These are phyloP conservation scores for Neoboletus magnificus DNA, from an alignment of 768 basidiomycete genomes.

Conservation along the genomic window DNA sequence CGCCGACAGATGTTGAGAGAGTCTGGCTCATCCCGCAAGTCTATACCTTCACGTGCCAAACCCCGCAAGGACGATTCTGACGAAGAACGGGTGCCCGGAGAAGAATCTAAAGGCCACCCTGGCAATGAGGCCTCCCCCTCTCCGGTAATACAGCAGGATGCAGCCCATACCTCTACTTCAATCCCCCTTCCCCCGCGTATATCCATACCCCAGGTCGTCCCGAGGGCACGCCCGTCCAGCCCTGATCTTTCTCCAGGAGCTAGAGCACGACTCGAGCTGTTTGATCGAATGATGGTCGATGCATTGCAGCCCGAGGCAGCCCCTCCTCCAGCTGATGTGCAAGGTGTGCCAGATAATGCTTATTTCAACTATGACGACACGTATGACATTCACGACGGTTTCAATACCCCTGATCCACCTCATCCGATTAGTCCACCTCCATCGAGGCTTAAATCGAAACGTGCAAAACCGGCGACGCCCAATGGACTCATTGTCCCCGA, in stretches of 20 bases:
- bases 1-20: conserved; percentile 1
- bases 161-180: neutral
- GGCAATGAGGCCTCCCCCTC: neutral
- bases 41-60: neutral
- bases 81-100: neutral
- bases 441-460: neutral
- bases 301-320: neutral
- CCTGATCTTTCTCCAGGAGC: conserved; percentile 28
- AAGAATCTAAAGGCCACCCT: neutral
- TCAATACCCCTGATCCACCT: neutral
- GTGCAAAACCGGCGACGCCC: neutral
- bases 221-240: neutral
- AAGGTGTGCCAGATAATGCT: neutral
- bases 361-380: conserved; percentile 1
- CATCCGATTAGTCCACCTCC: conserved; percentile 3
- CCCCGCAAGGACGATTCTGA: neutral
- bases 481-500: conserved; percentile 31
- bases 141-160: neutral
- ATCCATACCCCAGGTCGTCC: conserved; percentile 1
- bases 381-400: neutral
- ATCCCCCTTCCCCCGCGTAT: neutral
- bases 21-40: neutral
- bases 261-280: conserved; percentile 26
- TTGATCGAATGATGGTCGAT: conserved; percentile 25
- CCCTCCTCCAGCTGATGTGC: neutral